Evolutionary conservation across 495 filamentous ascomycete species (phyloP), one percentile per base, ranked within the genome.

Genomic region (Amphirosellinia nigrospora): DNA sequence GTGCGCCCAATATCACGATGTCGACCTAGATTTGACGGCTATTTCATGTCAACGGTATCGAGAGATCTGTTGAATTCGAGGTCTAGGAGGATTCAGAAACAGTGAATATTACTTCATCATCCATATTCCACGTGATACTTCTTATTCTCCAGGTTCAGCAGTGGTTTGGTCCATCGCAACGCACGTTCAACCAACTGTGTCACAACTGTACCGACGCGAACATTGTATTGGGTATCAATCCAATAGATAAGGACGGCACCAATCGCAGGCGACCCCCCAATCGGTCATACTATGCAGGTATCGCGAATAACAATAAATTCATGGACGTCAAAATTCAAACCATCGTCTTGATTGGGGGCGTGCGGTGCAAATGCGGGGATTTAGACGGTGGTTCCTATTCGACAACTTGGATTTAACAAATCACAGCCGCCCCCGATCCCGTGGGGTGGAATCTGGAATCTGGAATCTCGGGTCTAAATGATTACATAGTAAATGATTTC

Each of bases 161-260:
- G 53, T 6, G 15, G 53, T 19, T 34, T 26, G 7, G 56, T 60
- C 56, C 56, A 36, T 15, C n/a, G 19, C 56, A 60, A 60, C 36
- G 34, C 34, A 39, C 19, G 9, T 59, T n/a, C 56, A n/a, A n/a
- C 43, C 16, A 41, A 26, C 58, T 26, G 36, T 10, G 21, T 61
- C 58, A 61, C 58, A 41, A 15, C 58, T n/a, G 58, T 41, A 61
- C 58, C 58, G 58, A 15, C 36, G 58, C 58, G 28, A 4, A 10
- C 34, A 61, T 41, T 39, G 23, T 32, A 43, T 63, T 63, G 60
- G 60, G 60, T 63, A 63, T 30, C 60, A 63, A 63, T 63, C 39
- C 13, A 63, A 32, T 45, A 45, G 60, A 63, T 63, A 63, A 63
- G 38, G 60, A 32, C 26, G 60, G 39, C 60, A 26, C 60, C 60